Evolutionary conservation across 2,329 filamentous ascomycete genomes (phyloP).

Genomic region (Ophiocordyceps robertsii): DNA sequence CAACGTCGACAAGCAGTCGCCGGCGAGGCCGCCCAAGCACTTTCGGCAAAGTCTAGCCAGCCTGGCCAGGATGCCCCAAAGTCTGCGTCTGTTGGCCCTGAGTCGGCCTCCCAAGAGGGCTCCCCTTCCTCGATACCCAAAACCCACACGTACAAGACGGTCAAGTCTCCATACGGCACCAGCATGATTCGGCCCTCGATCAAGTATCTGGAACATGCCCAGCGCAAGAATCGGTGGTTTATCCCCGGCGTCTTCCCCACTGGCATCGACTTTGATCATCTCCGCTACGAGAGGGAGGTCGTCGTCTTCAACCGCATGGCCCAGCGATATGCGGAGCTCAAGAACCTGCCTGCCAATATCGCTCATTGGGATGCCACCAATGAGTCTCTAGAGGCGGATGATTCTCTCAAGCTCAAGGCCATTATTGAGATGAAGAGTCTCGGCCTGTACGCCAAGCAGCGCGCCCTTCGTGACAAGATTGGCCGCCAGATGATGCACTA

Average conservation of each 20-base stretch:
- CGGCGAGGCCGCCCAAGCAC: slow-evolving; percentile 28
- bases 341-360: slow-evolving; percentile 71
- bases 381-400: slow-evolving; percentile 54
- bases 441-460: slow-evolving; percentile 77
- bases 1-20: slow-evolving; percentile 47
- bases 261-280: slow-evolving; percentile 74
- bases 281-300: slow-evolving; percentile 76
- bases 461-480: slow-evolving; percentile 71
- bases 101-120: slow-evolving; percentile 18
- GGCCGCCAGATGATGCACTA: slow-evolving; percentile 88
- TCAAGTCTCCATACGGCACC: slow-evolving; percentile 58
- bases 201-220: slow-evolving; percentile 66
- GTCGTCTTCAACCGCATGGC: slow-evolving; percentile 84
- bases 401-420: slow-evolving; percentile 74
- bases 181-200: slow-evolving; percentile 44
- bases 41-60: slow-evolving; percentile 16
- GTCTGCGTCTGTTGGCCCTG: slow-evolving; percentile 21
- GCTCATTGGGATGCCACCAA: slow-evolving; percentile 75
- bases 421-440: slow-evolving; percentile 94
- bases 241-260: slow-evolving; percentile 82
- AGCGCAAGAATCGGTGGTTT: slow-evolving; percentile 62
- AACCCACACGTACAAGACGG: slow-evolving; percentile 50
- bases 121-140: slow-evolving; percentile 19
- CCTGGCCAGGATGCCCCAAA: slow-evolving; percentile 21
- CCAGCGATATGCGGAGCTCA: slow-evolving; percentile 72